phyloP scores from a whole-genome alignment of 371 early-diverging fungal species.

The Mucor plumbeus region DNA sequence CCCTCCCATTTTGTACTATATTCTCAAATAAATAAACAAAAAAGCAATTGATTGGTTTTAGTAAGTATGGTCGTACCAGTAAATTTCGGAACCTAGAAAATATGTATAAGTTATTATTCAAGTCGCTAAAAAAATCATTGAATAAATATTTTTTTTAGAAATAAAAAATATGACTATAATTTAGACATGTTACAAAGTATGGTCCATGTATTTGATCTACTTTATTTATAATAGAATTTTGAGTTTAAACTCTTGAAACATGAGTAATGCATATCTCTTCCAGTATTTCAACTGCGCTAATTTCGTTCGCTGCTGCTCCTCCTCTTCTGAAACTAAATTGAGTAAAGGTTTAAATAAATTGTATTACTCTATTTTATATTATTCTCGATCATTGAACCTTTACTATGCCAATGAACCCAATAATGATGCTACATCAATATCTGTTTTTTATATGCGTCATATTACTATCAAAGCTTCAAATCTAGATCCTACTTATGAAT shows the following conservation, averaged over 20 bases:
- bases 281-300: neutral
- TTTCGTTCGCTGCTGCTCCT: neutral
- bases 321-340: no score
- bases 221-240: no score
- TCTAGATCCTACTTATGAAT: neutral
- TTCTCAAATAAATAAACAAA: conserved; percentile 1
- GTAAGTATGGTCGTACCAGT: neutral
- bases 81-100: neutral
- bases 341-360: neutral
- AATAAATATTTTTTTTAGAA: no score
- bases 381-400: neutral
- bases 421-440: neutral
- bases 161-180: no score
- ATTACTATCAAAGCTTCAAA: neutral
- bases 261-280: no score
- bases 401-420: neutral
- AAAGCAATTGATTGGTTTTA: neutral
- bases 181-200: no score
- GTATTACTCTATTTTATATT: neutral
- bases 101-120: no score
- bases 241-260: no score
- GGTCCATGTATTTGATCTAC: no score
- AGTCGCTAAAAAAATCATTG: no score
- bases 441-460: neutral
- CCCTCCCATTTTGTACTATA: neutral